Evolutionary conservation across 2,329 filamentous ascomycete genomes (phyloP).

Genomic region (Epichloe coenophiala): DNA sequence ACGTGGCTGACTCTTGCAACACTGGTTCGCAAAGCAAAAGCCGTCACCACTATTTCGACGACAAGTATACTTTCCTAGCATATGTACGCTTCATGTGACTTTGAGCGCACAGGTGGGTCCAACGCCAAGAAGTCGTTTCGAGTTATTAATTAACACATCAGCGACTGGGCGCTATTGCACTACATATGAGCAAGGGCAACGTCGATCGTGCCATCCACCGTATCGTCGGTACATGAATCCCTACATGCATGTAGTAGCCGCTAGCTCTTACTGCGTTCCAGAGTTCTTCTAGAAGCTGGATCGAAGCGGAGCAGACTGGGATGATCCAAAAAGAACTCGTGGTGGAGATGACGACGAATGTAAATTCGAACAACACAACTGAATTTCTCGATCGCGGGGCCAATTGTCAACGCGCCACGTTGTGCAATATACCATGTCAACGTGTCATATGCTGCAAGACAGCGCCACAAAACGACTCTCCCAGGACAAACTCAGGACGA

Average conservation of each 20-base stretch:
- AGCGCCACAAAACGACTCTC: neutral
- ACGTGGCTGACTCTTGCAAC: neutral
- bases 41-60: no score
- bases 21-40: no score
- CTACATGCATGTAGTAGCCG: no score
- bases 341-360: neutral
- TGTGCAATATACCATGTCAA: neutral
- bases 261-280: neutral
- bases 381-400: neutral
- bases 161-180: no score
- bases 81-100: no score
- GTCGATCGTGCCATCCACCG: neutral
- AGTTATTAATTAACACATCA: neutral
- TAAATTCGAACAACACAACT: neutral
- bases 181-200: neutral
- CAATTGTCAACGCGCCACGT: neutral
- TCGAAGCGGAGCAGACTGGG: neutral
- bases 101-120: no score
- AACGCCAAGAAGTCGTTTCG: no score
- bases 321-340: neutral
- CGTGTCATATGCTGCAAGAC: neutral
- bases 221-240: neutral
- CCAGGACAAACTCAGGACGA: neutral
- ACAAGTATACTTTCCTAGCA: no score
- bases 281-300: slow-evolving; percentile 1